A percentile compares a stretch with the other conserved stretches of the same genome.
These are phyloP conservation scores for Paspalum notatum DNA, from an alignment of 176 grass and related monocot genomes.

Conservation along the genomic window DNA sequence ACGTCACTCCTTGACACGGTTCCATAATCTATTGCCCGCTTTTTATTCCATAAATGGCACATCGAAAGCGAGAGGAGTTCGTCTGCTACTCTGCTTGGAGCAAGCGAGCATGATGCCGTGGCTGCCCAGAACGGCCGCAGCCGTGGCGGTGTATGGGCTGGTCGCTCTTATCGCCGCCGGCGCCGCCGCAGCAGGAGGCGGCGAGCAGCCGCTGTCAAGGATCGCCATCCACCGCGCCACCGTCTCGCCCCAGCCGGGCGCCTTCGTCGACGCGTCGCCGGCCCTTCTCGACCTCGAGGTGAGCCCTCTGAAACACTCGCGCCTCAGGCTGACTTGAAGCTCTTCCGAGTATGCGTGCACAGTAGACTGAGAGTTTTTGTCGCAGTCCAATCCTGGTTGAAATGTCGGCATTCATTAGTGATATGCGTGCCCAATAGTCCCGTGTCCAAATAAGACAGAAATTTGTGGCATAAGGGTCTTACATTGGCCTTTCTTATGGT, in stretches of 20 bases:
- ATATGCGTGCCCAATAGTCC: background rate
- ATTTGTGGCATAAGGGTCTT: constrained; percentile 1
- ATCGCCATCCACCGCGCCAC: constrained; percentile 72
- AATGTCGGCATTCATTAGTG: background rate
- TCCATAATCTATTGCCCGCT: background rate
- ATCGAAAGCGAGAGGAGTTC: background rate
- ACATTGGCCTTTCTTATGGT: background rate
- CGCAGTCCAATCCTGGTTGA: background rate
- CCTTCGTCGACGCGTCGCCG: constrained; percentile 62
- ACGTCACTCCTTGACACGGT: constrained; percentile 28
- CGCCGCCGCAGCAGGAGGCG: background rate
- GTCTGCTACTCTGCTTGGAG: background rate
- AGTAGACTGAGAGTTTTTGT: background rate
- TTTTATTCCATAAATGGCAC: background rate
- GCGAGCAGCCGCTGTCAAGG: constrained; percentile 77
- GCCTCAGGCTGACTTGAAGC: background rate
- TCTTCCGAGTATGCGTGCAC: background rate
- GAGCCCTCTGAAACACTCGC: constrained; percentile 5
- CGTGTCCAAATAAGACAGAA: background rate
- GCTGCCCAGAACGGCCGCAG: background rate
- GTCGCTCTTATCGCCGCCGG: background rate
- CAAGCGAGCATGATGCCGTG: constrained; percentile 11
- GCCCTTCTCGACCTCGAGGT: constrained; percentile 69
- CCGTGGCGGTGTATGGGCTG: constrained; percentile 31
- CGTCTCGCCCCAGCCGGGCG: constrained; percentile 50